Evolutionary conservation across 257 asterid species (phyloP), one percentile per base, ranked within the genome.

Genomic region (Penstemon davidsonii): DNA sequence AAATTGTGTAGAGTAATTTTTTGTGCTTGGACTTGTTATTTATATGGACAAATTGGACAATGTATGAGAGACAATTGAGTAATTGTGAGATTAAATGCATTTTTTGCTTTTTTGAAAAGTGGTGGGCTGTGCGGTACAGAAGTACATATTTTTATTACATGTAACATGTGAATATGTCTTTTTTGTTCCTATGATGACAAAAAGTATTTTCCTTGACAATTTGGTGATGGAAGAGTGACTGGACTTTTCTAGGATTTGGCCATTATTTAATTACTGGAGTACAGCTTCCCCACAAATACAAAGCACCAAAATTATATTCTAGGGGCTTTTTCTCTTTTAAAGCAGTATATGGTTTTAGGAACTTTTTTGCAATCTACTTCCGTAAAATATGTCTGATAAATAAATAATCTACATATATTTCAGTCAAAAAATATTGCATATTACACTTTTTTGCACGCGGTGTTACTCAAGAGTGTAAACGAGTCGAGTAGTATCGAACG

Each of bases 51-150:
- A 50, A 66, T 7, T 25, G 52, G 46, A 7, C 18, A 45, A 9
- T 8, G 47, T 60, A 55, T 6, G 49, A n/a, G 64, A 41, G 59
- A 69, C 11, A 18, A 11, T 45, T 5, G 67, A 58, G 75, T 52
- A 63, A 68, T 38, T 15, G 37, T 25, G 68, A 4, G 19, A 18
- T 60, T 60, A 9, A 68, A 69, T 72, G 79, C 71, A 57, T 64
- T 65, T 25, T 25, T 61, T 66, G 68, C 60, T 73, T 45, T 71
- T 56, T 61, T 61, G 59, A 44, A 70, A 76, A 73, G 64, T 60
- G 70, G 69, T 33, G 42, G 46, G 55, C 45, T 40, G 62, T 54
- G 63, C 55, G 43, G 12, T 15, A 42, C 49, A 44, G 72, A n/a
- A 38, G 51, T 37, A 41, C 50, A 60, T 41, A 12, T 41, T 60